Evolutionary conservation across 2,329 filamentous ascomycete genomes (phyloP), one percentile per base, ranked within the genome.

Genomic region (Sarocladium brachiariae): DNA sequence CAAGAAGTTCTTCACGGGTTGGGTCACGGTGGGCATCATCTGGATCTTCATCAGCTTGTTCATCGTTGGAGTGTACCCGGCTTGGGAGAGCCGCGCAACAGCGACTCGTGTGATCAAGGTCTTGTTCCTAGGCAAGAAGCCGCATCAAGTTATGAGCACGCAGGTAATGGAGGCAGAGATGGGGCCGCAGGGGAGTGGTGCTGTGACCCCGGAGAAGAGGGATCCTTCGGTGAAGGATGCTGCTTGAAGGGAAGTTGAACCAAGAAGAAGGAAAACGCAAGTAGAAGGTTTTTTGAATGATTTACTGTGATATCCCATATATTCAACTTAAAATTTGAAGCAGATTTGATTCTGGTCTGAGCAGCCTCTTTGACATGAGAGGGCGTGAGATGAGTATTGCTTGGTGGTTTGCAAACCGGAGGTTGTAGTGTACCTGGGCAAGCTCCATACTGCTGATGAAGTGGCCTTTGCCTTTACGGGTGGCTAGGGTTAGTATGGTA

Each of bases 1-100:
- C 65, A 86, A 88, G 72, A 75, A 75, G 21, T 93, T 93, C 73
- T 93, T 92, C 68, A 88, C 86, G 0, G 87, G 87, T 41, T 92
- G 87, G 87, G 80, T 90, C 10, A 75, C 81, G 1, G 80, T 89
- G 8, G 86, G 84, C 9, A 87, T 93, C 50, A 72, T 91, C 37
- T 93, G 88, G 88, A 77, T 92, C 57, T 89, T 90, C 64, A 80
- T 76, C 58, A 84, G 80, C 2, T 66, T 80, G 2, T 72, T 83
- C 51, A 83, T 79, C 23, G 87, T 92, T 1, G 87, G 87, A 1
- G 30, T 93, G 1, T 92, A 84, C 66, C 88, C 88, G 14, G 68
- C 92, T 2, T 90, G 77, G 63, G 87, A 93, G 61, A 87, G 87
- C 0, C 70, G 87, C 2, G 66, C 74, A 52, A 89, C 83, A 2